phyloP scores from a whole-genome alignment of 495 filamentous ascomycete species.

The Aspergillus conjunctus region DNA sequence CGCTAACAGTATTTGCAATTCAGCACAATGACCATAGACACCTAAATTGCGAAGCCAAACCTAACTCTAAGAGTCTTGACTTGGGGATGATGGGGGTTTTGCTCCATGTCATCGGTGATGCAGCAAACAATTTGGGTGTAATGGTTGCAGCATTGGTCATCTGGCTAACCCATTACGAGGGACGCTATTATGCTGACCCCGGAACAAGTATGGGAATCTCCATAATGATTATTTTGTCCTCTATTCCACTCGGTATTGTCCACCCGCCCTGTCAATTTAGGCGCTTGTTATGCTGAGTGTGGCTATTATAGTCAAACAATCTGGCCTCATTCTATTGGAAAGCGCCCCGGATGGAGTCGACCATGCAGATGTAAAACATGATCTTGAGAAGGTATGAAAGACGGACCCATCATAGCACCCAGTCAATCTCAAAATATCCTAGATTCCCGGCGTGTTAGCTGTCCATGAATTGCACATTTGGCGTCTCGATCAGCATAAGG shows the following conservation, averaged over 20 bases:
- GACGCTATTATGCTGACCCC: slow-evolving; percentile 50
- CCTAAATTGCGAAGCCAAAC: slow-evolving; percentile 23
- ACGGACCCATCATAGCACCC: background rate
- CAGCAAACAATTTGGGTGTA: slow-evolving; percentile 50
- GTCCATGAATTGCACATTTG: slow-evolving; percentile 58
- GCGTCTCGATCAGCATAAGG: slow-evolving; percentile 53
- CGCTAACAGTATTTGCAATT: slow-evolving; percentile 25
- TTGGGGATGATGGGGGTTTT: slow-evolving; percentile 50
- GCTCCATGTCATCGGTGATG: slow-evolving; percentile 50
- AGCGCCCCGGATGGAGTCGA: slow-evolving; percentile 77
- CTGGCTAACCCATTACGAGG: slow-evolving; percentile 39
- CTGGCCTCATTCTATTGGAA: slow-evolving; percentile 71
- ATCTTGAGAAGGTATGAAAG: slow-evolving; percentile 50
- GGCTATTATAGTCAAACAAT: slow-evolving; percentile 30
- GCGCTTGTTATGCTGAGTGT: background rate
- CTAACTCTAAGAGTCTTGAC: slow-evolving; percentile 27
- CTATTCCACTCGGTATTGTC: slow-evolving; percentile 40
- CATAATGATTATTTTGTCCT: slow-evolving; percentile 45
- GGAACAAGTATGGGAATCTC: slow-evolving; percentile 48
- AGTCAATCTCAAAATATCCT: background rate
- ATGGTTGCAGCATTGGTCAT: slow-evolving; percentile 47
- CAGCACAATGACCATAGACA: slow-evolving; percentile 62
- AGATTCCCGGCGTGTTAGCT: slow-evolving; percentile 48
- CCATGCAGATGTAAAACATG: slow-evolving; percentile 75
- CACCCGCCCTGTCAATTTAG: background rate